Base-by-base conservation (phyloP, 2,329 filamentous ascomycete species). In the Byssoonygena ceratinophila region DNA sequence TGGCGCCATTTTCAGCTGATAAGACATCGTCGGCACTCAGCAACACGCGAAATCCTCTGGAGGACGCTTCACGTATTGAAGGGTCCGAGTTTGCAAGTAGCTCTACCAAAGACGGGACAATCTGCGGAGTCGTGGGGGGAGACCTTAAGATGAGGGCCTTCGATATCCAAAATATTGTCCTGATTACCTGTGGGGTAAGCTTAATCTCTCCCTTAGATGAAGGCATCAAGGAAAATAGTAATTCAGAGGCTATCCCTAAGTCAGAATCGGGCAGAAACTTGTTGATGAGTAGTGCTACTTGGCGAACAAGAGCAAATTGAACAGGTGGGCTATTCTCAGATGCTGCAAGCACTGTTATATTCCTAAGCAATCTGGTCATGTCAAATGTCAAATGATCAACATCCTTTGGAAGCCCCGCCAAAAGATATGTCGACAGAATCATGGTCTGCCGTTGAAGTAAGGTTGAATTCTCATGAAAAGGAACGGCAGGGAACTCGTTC, bases 21-120 rank as follows among this genome's bases (percentile, higher is more conserved):
- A 85, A 67, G 20, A 84, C 68, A 56, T 82, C 78, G 58, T 83
- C 80, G 1, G 79, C 74, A 23, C 77, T 71, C 4, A 84, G 72
- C 2, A 85, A 72, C 7, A 77, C 76, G 12, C 74, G 66, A 59
- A 85, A 84, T 23, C 77, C 75, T 45, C 74, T 74, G 1, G 81
- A 77, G 32, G 78, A 72, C 11, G 68, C 70, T 37, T 66, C 68
- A 46, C 78, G 79, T 39, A 75, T 74, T 44, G 62, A 60, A n/a
- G 68, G 61, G 56, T 74, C 69, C 1, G 74, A 65, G 2, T 66
- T 69, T 7, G 67, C 68, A 23, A 76, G 65, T 7, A 75, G 63
- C 8, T 62, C 58, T 4, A 75, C 59, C 3, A 83, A 72, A 3
- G 73, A 70, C 2, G 71, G 70, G 5, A 83, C 67, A 1, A 82